A percentile compares a stretch with the other conserved stretches of the same genome.
phyloP scores from a whole-genome alignment of 192 early-diverging fungal genomes.

The Rhizophlyctis rosea region DNA sequence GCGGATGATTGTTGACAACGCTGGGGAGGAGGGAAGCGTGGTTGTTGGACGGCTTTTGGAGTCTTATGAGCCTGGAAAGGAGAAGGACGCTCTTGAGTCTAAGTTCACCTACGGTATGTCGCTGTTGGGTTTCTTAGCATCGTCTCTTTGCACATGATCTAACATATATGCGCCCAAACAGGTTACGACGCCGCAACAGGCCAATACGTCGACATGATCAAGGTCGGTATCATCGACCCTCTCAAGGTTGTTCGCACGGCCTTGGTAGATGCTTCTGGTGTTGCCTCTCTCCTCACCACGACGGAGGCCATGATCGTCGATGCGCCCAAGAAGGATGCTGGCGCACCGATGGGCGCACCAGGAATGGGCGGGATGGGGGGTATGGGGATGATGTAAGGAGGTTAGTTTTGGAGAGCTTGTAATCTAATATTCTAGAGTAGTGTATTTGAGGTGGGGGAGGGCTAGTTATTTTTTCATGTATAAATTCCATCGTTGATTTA shows the following conservation, averaged over 20 bases:
- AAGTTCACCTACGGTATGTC: conserved; percentile 78
- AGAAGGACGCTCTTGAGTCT: conserved; percentile 11
- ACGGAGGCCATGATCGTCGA: conserved; percentile 99
- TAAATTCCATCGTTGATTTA: no score
- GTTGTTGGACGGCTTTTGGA: conserved; percentile 95
- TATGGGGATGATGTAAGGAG: conserved; percentile 76
- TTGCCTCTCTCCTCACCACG: conserved; percentile 95
- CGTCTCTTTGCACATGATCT: neutral
- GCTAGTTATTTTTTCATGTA: no score
- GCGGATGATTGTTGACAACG: conserved; percentile 95
- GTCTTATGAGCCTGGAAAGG: conserved; percentile 46
- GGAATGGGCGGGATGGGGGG: conserved; percentile 69
- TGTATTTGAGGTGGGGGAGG: no score
- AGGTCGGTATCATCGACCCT: conserved; percentile 96
- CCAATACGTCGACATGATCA: conserved; percentile 95
- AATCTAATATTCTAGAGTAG: no score
- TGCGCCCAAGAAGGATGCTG: conserved; percentile 72
- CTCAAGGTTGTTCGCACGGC: conserved; percentile 99
- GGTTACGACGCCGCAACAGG: conserved; percentile 89
- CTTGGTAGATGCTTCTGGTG: conserved; percentile 93
- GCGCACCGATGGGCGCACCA: conserved; percentile 53
- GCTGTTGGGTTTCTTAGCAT: neutral
- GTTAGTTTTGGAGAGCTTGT: no score
- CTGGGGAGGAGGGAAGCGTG: conserved; percentile 95
- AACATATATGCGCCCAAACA: conserved; percentile 7